Percentiles rank a stretch among this genome's conserved stretches.
Evolutionary conservation across 2,329 filamentous ascomycete species (phyloP).

Genomic region (Alternaria postmessia): DNA sequence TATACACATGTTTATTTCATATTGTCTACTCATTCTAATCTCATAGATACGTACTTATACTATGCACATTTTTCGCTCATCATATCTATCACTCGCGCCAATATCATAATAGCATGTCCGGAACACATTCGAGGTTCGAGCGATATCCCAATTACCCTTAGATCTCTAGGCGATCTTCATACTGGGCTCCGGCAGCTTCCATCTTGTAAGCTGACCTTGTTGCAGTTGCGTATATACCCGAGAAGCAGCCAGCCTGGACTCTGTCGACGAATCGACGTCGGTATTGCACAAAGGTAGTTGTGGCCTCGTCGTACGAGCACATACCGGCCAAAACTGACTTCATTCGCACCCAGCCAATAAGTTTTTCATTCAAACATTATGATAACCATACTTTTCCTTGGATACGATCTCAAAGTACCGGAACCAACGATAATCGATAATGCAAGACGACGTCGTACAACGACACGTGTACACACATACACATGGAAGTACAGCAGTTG

Average conservation of each 20-base stretch:
- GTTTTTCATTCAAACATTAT: neutral
- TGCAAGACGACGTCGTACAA: conserved; percentile 11
- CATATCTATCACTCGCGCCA: neutral
- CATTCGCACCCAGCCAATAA: neutral
- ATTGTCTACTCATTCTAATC: neutral
- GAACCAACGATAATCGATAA: conserved; percentile 6
- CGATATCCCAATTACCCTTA: neutral
- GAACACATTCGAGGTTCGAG: too few species aligned
- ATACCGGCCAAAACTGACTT: too few species aligned
- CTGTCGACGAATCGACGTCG: neutral
- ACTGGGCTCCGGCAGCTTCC: neutral
- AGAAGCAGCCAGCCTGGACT: neutral
- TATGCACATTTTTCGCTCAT: neutral
- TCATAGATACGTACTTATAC: neutral
- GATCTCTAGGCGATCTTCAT: neutral
- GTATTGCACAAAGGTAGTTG: neutral
- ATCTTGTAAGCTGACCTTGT: too few species aligned
- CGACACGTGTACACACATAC: conserved; percentile 16
- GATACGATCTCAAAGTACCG: neutral
- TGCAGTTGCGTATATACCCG: neutral
- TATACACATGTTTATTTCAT: conserved; percentile 1
- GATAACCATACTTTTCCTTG: neutral
- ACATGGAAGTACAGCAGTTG: conserved; percentile 4
- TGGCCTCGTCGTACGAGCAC: neutral
- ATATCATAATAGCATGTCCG: neutral